Conservation (phyloP, 2,329 filamentous ascomycete species). For the Bipolaris sorokiniana region DNA sequence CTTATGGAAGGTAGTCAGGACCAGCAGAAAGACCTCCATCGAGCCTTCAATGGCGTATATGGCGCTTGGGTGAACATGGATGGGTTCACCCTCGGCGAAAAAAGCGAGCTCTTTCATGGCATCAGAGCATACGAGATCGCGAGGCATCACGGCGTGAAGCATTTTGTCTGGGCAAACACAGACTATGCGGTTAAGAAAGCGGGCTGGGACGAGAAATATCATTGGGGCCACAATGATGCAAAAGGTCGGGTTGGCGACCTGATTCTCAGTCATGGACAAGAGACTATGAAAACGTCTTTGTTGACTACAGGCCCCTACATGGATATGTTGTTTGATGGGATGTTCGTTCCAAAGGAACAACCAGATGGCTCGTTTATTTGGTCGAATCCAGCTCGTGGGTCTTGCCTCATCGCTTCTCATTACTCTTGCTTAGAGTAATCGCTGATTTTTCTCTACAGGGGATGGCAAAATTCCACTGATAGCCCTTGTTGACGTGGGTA, state of each 20-base stretch:
- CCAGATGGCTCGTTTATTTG: background rate
- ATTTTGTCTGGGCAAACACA: background rate
- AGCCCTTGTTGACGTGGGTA: slow-evolving; percentile 33
- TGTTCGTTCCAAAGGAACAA: background rate
- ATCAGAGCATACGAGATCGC: slow-evolving; percentile 49
- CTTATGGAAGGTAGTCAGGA: background rate
- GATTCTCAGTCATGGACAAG: slow-evolving; percentile 6
- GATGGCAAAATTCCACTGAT: background rate
- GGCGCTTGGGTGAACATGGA: background rate
- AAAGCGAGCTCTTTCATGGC: slow-evolving; percentile 57
- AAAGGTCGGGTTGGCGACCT: slow-evolving; percentile 46
- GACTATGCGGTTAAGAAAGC: background rate
- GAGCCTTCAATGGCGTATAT: background rate
- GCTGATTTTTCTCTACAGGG: background rate
- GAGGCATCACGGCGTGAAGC: slow-evolving; percentile 21
- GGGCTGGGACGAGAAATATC: background rate
- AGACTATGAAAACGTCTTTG: slow-evolving; percentile 31
- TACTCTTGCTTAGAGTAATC: background rate
- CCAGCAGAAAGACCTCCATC: background rate
- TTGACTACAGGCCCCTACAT: slow-evolving; percentile 43
- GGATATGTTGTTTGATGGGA: slow-evolving; percentile 25
- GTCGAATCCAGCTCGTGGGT: background rate
- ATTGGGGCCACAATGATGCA: slow-evolving; percentile 50
- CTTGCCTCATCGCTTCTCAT: background rate
- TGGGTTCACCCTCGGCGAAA: slow-evolving; percentile 39